Percentiles rank a stretch among this genome's conserved stretches.
phyloP scores from a whole-genome alignment of 2,329 filamentous ascomycete genomes.

The Fusarium miscanthi region DNA sequence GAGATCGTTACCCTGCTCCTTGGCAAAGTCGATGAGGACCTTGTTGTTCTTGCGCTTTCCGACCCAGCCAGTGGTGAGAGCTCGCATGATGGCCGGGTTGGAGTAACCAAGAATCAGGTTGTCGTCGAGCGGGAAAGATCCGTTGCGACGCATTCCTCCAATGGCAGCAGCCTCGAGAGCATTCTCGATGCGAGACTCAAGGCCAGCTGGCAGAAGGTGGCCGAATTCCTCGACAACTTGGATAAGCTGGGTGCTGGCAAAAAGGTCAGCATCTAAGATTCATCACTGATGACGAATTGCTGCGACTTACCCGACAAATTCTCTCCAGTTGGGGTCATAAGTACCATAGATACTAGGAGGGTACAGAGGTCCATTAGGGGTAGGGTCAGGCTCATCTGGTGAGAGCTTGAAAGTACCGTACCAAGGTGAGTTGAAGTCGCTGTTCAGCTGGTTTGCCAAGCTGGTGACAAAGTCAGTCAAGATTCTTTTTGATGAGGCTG shows the following conservation, averaged over 20 bases:
- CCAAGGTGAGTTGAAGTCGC: slow-evolving; percentile 10
- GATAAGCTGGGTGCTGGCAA: neutral
- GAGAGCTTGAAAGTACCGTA: slow-evolving; percentile 19
- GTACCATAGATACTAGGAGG: slow-evolving; percentile 12
- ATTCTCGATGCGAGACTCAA: slow-evolving; percentile 9
- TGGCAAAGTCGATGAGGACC: slow-evolving; percentile 52
- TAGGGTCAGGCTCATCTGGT: slow-evolving; percentile 16
- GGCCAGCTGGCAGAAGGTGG: neutral
- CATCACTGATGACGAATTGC: accelerated
- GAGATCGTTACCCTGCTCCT: slow-evolving; percentile 47
- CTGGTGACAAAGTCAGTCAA: neutral
- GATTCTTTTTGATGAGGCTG: accelerated
- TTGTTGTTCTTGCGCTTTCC: slow-evolving; percentile 52
- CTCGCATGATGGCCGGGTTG: slow-evolving; percentile 56
- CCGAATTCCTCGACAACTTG: slow-evolving; percentile 12
- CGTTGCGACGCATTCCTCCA: slow-evolving; percentile 19
- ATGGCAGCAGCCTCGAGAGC: slow-evolving; percentile 11
- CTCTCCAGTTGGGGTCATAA: slow-evolving; percentile 20
- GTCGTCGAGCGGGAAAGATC: neutral
- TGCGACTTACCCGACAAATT: slow-evolving; percentile 5
- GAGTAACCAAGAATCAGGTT: slow-evolving; percentile 50
- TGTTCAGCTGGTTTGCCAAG: slow-evolving; percentile 12
- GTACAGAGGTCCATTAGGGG: slow-evolving; percentile 1
- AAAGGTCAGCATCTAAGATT: accelerated
- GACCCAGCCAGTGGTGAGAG: slow-evolving; percentile 55